Conservation (phyloP, 306 rosid species). For the Oemleria cerasiformis region DNA sequence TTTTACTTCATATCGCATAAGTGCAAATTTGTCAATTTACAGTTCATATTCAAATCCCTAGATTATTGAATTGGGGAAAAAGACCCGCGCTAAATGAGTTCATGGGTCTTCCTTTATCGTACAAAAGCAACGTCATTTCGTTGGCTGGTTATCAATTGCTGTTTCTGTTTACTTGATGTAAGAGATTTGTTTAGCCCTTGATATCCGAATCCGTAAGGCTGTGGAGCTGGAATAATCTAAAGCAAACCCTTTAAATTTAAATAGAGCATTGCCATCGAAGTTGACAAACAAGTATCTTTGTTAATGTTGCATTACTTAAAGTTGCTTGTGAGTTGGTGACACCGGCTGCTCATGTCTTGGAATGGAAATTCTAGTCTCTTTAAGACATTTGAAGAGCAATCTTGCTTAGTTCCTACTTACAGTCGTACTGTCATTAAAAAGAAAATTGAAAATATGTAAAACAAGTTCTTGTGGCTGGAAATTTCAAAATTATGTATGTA, state of each 20-base stretch:
- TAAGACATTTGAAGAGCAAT: background rate
- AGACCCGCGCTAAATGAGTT: background rate
- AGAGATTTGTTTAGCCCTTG: background rate
- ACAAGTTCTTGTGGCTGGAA: background rate
- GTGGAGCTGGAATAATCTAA: background rate
- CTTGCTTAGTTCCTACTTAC: background rate
- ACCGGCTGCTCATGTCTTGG: background rate
- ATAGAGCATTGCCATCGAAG: background rate
- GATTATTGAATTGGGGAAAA: background rate
- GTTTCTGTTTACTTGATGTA: background rate
- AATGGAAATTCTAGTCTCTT: background rate
- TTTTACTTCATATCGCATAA: background rate
- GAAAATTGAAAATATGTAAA: background rate
- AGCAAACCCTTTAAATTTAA: background rate
- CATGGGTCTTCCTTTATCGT: background rate
- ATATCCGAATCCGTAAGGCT: background rate
- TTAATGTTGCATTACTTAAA: background rate
- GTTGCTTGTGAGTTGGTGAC: no score
- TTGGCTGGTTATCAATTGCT: background rate
- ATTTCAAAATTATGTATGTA: background rate
- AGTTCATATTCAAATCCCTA: background rate
- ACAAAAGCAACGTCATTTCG: background rate
- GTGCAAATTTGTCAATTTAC: conserved; percentile 7
- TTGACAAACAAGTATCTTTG: background rate
- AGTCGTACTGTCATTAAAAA: background rate